These are phyloP conservation scores for Sporothrix curviconia DNA, from an alignment of 2,329 filamentous ascomycete genomes.

Conservation along the genomic window DNA sequence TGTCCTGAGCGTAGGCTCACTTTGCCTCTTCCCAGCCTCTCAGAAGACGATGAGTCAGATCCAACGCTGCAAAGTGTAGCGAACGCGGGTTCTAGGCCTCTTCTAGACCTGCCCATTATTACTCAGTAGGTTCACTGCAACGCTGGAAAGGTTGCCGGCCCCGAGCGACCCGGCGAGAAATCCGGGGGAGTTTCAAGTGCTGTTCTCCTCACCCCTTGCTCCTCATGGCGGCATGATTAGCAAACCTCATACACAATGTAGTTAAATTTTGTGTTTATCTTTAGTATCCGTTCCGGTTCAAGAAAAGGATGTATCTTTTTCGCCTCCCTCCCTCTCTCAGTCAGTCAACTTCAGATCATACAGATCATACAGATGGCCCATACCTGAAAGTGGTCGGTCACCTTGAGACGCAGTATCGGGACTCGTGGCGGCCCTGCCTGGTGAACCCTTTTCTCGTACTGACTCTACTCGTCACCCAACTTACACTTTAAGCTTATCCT, in stretches of 20 bases:
- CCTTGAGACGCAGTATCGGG: too few species aligned
- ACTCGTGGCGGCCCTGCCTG: not conserved
- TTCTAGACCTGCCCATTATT: too few species aligned
- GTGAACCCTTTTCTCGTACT: too few species aligned
- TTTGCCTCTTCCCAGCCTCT: too few species aligned
- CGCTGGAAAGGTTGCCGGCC: conserved; percentile 23
- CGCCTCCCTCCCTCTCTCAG: not conserved
- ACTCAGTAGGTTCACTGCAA: too few species aligned
- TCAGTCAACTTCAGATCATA: not conserved
- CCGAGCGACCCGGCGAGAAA: not conserved
- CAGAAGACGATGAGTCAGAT: too few species aligned
- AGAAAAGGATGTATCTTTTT: not conserved
- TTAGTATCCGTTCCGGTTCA: not conserved
- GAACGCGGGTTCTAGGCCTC: too few species aligned
- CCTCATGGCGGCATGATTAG: not conserved
- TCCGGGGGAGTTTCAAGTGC: conserved; percentile 10
- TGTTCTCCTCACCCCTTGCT: not conserved
- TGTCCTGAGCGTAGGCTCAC: too few species aligned
- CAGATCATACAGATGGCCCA: too few species aligned
- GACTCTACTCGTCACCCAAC: too few species aligned
- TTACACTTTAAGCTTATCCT: too few species aligned
- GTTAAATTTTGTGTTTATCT: not conserved
- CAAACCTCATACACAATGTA: not conserved
- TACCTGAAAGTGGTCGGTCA: not conserved
- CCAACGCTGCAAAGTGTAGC: too few species aligned